phyloP scores from a whole-genome alignment of 106 monocot species.

The Dendrobium huoshanense region DNA sequence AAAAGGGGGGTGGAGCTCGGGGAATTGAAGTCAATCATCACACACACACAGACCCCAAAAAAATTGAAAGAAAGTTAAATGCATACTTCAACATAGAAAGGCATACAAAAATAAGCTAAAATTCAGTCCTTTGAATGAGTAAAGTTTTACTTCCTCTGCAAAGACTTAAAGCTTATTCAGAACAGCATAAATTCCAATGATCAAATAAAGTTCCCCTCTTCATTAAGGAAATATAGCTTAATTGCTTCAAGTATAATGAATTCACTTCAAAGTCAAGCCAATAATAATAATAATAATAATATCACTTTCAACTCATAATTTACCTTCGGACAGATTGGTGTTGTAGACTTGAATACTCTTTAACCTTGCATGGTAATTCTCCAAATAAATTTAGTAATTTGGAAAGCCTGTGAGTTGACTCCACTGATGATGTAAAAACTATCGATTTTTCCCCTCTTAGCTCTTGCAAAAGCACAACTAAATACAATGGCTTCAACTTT shows the following conservation, averaged over 20 bases:
- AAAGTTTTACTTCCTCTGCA: neutral
- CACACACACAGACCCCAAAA: neutral
- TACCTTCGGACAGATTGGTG: conserved; percentile 71
- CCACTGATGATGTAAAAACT: conserved; percentile 81
- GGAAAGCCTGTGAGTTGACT: conserved; percentile 68
- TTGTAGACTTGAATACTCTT: conserved; percentile 70
- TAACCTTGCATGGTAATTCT: conserved; percentile 62
- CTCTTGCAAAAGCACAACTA: conserved; percentile 69
- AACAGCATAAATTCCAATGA: neutral
- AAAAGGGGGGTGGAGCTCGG: neutral
- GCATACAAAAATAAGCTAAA: neutral
- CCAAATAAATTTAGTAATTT: conserved; percentile 67
- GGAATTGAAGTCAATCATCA: neutral
- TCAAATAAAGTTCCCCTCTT: neutral
- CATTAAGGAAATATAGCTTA: neutral
- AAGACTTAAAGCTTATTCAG: neutral
- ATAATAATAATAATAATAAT: neutral
- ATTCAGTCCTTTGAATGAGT: neutral
- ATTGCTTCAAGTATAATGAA: neutral
- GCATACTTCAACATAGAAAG: neutral
- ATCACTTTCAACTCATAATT: neutral
- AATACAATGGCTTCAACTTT: conserved; percentile 60
- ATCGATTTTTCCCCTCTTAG: conserved; percentile 69
- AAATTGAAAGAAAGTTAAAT: neutral
- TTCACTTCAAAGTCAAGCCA: neutral